Conservation (phyloP, 345 rosid species). For the Hevea brasiliensis region DNA sequence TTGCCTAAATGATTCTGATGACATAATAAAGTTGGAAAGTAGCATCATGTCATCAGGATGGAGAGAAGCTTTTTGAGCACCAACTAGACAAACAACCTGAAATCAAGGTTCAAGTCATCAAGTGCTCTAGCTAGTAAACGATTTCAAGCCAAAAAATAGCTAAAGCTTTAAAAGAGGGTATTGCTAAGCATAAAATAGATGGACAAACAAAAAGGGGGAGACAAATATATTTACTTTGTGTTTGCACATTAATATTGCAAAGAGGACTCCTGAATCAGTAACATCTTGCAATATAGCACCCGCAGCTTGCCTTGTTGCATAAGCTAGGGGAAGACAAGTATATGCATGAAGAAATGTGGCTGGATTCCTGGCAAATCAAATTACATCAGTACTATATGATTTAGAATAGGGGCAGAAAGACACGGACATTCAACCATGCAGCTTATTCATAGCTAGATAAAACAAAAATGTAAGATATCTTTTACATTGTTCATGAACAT, state of each 20-base stretch:
- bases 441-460: not conserved
- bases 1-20: conserved; percentile 95
- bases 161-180: not conserved
- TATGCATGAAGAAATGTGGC: conserved; percentile 96
- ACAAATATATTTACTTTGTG: conserved; percentile 52
- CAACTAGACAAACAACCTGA: conserved; percentile 92
- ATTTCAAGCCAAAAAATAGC: not conserved
- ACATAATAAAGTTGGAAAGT: conserved; percentile 85
- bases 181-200: not conserved
- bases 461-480: not conserved
- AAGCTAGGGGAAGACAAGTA: conserved; percentile 90
- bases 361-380: conserved; percentile 60
- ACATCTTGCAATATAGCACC: conserved; percentile 89
- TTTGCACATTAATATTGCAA: conserved; percentile 82
- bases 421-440: not conserved
- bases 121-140: conserved; percentile 16
- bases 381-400: conserved; percentile 9
- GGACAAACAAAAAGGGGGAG: not conserved
- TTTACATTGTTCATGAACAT: not conserved
- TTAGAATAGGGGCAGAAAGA: not conserved
- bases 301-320: conserved; percentile 77
- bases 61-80: conserved; percentile 97
- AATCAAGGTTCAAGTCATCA: conserved; percentile 27
- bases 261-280: conserved; percentile 84
- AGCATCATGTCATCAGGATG: conserved; percentile 96